phyloP scores from a whole-genome alignment of 2,329 filamentous ascomycete species.

The Fusarium circinatum region DNA sequence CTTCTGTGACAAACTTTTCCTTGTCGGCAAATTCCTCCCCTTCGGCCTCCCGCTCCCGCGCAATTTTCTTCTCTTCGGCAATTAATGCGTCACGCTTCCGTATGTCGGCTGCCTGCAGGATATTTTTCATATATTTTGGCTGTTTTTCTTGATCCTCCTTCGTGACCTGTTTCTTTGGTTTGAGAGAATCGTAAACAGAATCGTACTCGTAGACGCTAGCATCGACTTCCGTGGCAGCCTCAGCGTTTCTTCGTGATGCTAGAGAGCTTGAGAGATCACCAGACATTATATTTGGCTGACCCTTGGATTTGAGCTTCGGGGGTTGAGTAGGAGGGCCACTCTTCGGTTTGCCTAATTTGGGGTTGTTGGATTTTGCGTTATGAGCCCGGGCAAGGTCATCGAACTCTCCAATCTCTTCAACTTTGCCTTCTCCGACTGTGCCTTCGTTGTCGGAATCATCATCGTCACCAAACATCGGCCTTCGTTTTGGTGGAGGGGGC shows the following conservation, averaged over 20 bases:
- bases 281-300: constrained; percentile 58
- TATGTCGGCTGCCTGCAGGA: constrained; percentile 78
- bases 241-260: constrained; percentile 70
- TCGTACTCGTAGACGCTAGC: constrained; percentile 88
- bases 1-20: constrained; percentile 86
- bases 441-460: constrained; percentile 65
- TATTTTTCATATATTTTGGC: constrained; percentile 81
- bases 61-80: constrained; percentile 82
- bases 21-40: constrained; percentile 85
- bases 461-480: constrained; percentile 67
- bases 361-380: constrained; percentile 32
- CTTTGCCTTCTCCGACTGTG: constrained; percentile 49
- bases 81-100: constrained; percentile 82
- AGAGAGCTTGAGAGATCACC: constrained; percentile 74
- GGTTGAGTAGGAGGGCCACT: constrained; percentile 50
- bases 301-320: constrained; percentile 58
- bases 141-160: constrained; percentile 67
- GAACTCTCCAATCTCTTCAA: constrained; percentile 72
- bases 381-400: constrained; percentile 56
- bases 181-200: constrained; percentile 80
- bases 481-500: constrained; percentile 60
- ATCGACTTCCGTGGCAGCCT: constrained; percentile 74
- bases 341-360: constrained; percentile 50
- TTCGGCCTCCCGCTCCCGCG: constrained; percentile 80
- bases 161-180: constrained; percentile 69